A percentile compares a stretch with the other conserved stretches of the same genome.
These are phyloP conservation scores for Dothistroma septosporum DNA, from an alignment of 2,329 filamentous ascomycete species.

Conservation along the genomic window DNA sequence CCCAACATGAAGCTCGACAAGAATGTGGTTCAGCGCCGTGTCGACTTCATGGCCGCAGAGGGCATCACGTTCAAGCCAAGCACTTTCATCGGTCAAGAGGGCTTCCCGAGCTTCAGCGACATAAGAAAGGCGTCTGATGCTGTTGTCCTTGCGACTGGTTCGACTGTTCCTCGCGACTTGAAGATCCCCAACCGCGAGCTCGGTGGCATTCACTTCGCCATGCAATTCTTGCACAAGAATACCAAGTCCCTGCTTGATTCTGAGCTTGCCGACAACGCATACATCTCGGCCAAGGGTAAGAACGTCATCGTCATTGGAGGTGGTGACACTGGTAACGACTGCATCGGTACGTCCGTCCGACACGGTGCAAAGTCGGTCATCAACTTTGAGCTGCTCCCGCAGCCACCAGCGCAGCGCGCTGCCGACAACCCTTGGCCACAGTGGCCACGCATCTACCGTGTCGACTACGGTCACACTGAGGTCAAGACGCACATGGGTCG, in stretches of 20 bases:
- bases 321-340: slow-evolving; percentile 97
- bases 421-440: slow-evolving; percentile 97
- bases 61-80: slow-evolving; percentile 78
- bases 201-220: slow-evolving; percentile 89
- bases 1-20: slow-evolving; percentile 99
- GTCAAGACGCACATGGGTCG: slow-evolving; percentile 95
- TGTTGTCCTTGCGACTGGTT: slow-evolving; percentile 86
- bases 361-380: slow-evolving; percentile 93
- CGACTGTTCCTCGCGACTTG: slow-evolving; percentile 87
- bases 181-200: slow-evolving; percentile 85
- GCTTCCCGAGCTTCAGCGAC: slow-evolving; percentile 62
- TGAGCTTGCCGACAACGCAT: slow-evolving; percentile 73
- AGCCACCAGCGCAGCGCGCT: slow-evolving; percentile 85
- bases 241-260: slow-evolving; percentile 97
- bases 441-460: slow-evolving; percentile 95
- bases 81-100: slow-evolving; percentile 67
- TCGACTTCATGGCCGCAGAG: slow-evolving; percentile 90
- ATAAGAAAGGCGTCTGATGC: slow-evolving; percentile 73
- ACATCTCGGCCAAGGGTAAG: slow-evolving; percentile 94
- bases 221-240: slow-evolving; percentile 97
- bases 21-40: slow-evolving; percentile 89
- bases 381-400: slow-evolving; percentile 93
- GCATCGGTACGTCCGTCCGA: slow-evolving; percentile 92
- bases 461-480: slow-evolving; percentile 96
- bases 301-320: slow-evolving; percentile 94